Evolutionary conservation across 257 asterid genomes (phyloP), one percentile per base, ranked within the genome.

Genomic region (Cordia subcordata): DNA sequence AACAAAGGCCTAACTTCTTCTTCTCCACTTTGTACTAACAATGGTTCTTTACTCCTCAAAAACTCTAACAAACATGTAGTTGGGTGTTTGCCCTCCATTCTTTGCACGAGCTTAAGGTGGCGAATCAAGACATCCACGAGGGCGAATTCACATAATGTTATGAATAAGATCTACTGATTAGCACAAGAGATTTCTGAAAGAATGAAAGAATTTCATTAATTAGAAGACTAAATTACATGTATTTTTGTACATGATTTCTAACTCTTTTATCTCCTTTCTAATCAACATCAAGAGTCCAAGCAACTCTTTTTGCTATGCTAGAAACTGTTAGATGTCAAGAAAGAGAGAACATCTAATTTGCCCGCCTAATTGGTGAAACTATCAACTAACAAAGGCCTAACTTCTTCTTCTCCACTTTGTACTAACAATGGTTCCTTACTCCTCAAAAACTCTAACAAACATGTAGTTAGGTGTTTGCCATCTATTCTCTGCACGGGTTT

Each of bases 1-100:
- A 69, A 77, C 47, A 74, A 59, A 74, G 64, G 67, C 65, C n/a
- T 74, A 68, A 74, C 81, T 12, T 75, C 85, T 19, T 83, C 85
- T 9, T 87, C 81, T 37, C 32, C 75, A 47, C 45, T 66, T 61
- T 68, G 76, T 40, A 77, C 40, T 56, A n/a, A 76, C 66, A 60
- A 76, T 19, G 77, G 58, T 33, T 72, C 82, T 12, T 79, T 82
- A 8, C 62, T 19, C 69, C 79, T 75, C 63, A 84, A 77, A 42
- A 71, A 58, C 5, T 69, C 75, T 57, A 65, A 62, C 20, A 67
- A 54, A 59, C 69, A 69, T 18, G 74, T 57, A 8, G 74, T 39
- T 46, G 57, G 47, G 10, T 23, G 69, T 42, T 53, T 13, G 64
- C 39, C 62, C 35, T 27, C 35, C 35, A 6, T 27, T 27, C 35